phyloP scores from a whole-genome alignment of 2,329 filamentous ascomycete species.

The Fusarium heterosporum region DNA sequence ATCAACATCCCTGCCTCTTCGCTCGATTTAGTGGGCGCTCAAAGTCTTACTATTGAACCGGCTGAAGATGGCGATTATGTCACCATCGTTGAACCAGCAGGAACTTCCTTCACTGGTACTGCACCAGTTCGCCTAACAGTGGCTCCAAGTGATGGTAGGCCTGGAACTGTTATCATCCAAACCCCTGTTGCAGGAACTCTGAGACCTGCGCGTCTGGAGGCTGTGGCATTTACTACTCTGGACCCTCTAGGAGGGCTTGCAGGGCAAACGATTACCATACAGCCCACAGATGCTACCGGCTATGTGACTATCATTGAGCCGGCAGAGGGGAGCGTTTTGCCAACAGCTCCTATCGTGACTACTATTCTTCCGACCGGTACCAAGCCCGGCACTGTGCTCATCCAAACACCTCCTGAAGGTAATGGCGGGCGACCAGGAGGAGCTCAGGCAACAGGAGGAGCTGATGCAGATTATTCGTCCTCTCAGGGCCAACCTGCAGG shows the following conservation, averaged over 20 bases:
- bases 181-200: slow-evolving; percentile 15
- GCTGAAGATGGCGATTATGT: slow-evolving; percentile 23
- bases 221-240: not conserved
- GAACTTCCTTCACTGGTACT: slow-evolving; percentile 2
- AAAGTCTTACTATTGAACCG: slow-evolving; percentile 25
- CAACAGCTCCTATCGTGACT: slow-evolving; percentile 30
- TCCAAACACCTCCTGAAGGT: slow-evolving; percentile 30
- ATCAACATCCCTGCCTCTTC: slow-evolving; percentile 28
- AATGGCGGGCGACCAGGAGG: not conserved
- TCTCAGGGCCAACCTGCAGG: not conserved
- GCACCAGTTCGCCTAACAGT: slow-evolving; percentile 24
- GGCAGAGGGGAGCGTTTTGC: slow-evolving; percentile 8
- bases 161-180: slow-evolving; percentile 41
- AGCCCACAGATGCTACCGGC: slow-evolving; percentile 16
- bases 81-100: slow-evolving; percentile 32
- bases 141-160: slow-evolving; percentile 16
- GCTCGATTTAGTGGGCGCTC: not conserved
- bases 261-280: slow-evolving; percentile 31
- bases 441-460: not conserved
- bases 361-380: slow-evolving; percentile 38
- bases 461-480: not conserved
- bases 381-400: slow-evolving; percentile 38
- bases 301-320: slow-evolving; percentile 42
- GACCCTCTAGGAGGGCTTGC: not conserved
- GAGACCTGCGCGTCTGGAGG: not conserved